Evolutionary conservation across 352 stramenopile species (phyloP).

Genomic region (Globisporangium ultimum): DNA sequence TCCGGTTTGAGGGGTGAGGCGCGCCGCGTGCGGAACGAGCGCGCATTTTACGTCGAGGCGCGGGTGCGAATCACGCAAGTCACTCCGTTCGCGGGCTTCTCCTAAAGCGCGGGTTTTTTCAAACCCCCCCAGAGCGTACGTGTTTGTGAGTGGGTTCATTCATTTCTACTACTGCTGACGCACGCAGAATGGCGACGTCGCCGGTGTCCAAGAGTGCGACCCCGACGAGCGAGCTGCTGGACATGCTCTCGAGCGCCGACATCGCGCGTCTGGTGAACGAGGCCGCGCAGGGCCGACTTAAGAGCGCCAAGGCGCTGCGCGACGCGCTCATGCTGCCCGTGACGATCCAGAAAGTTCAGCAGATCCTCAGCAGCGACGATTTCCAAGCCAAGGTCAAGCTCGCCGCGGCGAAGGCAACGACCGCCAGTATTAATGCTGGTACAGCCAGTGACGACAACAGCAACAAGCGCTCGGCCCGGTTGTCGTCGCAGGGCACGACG

Average conservation of each 20-base stretch:
- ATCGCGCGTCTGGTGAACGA: constrained; percentile 1
- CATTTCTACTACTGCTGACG: neutral
- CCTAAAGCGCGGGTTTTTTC: no score
- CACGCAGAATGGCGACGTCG: neutral
- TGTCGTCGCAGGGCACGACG: no score
- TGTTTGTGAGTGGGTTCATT: no score
- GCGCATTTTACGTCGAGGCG: no score
- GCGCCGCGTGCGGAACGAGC: no score
- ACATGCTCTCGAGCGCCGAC: constrained; percentile 3
- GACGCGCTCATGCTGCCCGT: constrained; percentile 9
- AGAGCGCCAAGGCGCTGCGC: constrained; percentile 12
- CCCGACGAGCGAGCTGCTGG: neutral
- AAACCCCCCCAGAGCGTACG: no score
- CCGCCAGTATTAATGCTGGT: no score
- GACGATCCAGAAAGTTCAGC: constrained; percentile 5
- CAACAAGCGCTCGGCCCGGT: no score
- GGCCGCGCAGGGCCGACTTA: constrained; percentile 4
- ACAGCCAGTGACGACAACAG: no score
- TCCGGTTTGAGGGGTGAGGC: no score
- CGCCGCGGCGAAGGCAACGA: neutral
- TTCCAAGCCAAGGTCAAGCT: constrained; percentile 5
- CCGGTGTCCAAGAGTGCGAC: neutral
- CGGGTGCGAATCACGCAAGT: no score
- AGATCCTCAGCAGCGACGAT: constrained; percentile 7
- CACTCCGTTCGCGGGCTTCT: no score